These are phyloP conservation scores for Lentinula sp. DNA, from an alignment of 768 basidiomycete species.

Conservation along the genomic window DNA sequence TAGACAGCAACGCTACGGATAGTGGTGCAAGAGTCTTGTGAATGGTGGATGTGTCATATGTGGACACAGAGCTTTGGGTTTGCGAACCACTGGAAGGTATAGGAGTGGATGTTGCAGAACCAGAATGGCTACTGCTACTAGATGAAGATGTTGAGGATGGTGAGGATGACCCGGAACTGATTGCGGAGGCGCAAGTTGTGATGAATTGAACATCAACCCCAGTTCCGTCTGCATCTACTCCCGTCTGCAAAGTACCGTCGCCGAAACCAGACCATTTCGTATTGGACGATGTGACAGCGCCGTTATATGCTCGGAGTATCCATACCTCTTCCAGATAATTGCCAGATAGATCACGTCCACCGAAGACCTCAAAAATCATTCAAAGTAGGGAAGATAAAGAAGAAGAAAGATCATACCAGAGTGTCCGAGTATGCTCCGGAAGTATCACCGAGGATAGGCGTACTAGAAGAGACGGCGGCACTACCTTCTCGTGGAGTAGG, in stretches of 20 bases:
- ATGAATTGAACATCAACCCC: conserved; percentile 62
- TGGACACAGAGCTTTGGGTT: neutral
- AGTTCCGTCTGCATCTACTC: conserved; percentile 57
- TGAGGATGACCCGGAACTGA: conserved; percentile 21
- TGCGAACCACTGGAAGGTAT: conserved; percentile 1
- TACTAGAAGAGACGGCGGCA: conserved; percentile 47
- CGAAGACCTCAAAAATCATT: conserved; percentile 44
- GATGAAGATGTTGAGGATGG: conserved; percentile 15
- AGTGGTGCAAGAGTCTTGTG: conserved; percentile 42
- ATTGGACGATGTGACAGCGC: conserved; percentile 47
- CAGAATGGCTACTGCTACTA: conserved; percentile 7
- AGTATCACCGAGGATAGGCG: conserved; percentile 50
- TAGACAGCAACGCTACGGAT: conserved; percentile 34
- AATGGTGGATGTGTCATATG: conserved; percentile 29
- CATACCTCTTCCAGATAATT: conserved; percentile 70
- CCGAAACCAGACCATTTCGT: conserved; percentile 61
- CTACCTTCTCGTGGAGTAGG: conserved; percentile 72
- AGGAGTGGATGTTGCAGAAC: conserved; percentile 8
- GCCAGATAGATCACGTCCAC: conserved; percentile 63
- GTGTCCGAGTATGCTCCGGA: conserved; percentile 53
- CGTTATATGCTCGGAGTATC: conserved; percentile 70
- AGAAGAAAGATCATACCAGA: conserved; percentile 29
- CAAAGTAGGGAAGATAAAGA: neutral
- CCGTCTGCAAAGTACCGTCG: conserved; percentile 54
- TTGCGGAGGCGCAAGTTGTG: conserved; percentile 47